Conservation (phyloP, 768 basidiomycete genomes). For the Naganishia friedmannii region DNA sequence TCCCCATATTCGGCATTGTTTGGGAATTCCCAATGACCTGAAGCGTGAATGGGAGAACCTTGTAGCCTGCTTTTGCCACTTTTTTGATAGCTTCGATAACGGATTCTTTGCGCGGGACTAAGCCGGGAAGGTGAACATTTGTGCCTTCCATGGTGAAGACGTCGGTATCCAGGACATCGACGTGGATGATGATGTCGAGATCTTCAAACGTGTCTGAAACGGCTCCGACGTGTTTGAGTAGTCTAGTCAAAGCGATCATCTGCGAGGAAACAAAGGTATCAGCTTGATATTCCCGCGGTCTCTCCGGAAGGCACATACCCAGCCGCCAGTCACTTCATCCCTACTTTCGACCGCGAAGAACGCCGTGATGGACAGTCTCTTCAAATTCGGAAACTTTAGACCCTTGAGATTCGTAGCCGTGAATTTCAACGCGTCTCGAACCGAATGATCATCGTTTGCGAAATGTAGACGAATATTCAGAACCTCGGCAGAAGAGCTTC, state of each 20-base stretch:
- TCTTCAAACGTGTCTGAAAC: not conserved
- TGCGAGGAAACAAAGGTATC: not conserved
- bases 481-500: not conserved
- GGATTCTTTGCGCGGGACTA: not conserved
- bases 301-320: not conserved
- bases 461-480: not conserved
- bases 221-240: not conserved
- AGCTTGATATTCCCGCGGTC: not conserved
- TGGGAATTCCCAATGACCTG: not conserved
- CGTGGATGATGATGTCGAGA: conserved; percentile 1
- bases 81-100: not conserved
- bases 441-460: not conserved
- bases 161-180: not conserved
- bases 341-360: not conserved
- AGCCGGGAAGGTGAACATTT: not conserved
- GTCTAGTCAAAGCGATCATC: not conserved
- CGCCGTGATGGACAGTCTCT: not conserved
- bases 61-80: not conserved
- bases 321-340: not conserved
- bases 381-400: not conserved
- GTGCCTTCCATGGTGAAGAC: not conserved
- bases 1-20: not conserved
- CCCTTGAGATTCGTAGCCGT: not conserved
- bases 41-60: conserved; percentile 2
- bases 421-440: not conserved